phyloP scores from a whole-genome alignment of 1,139 yeast species.

The Pichia sp. region DNA sequence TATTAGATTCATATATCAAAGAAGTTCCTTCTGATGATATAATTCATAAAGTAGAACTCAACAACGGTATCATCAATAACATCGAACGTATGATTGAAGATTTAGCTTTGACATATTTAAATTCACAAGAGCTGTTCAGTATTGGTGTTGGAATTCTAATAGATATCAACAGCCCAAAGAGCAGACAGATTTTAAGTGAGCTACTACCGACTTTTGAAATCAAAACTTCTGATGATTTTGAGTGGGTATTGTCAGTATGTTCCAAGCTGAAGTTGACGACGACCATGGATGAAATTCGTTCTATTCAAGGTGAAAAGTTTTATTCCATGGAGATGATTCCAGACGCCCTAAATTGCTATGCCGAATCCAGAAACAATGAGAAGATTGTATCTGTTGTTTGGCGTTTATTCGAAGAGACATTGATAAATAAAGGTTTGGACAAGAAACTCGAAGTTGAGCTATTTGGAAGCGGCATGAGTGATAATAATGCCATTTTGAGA shows the following conservation, averaged over 20 bases:
- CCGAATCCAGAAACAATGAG: conserved; percentile 52
- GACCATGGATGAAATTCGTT: conserved; percentile 39
- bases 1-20: conserved; percentile 37
- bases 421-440: conserved; percentile 43
- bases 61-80: conserved; percentile 32
- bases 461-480: conserved; percentile 1
- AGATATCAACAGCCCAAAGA: conserved; percentile 29
- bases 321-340: conserved; percentile 31
- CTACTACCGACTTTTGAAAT: conserved; percentile 55
- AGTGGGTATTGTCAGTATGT: conserved; percentile 64
- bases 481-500: conserved; percentile 17
- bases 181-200: conserved; percentile 46
- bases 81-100: conserved; percentile 55
- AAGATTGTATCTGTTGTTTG: conserved; percentile 33
- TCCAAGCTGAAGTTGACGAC: conserved; percentile 40
- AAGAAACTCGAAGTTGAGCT: conserved; percentile 29
- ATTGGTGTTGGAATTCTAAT: conserved; percentile 55
- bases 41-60: conserved; percentile 8
- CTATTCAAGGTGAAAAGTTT: conserved; percentile 24
- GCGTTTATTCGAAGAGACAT: conserved; percentile 47
- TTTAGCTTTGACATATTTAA: conserved; percentile 50
- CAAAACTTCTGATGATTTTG: conserved; percentile 64
- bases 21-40: conserved; percentile 7
- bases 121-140: conserved; percentile 46
- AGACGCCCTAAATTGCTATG: conserved; percentile 64